A percentile compares a stretch with the other conserved stretches of the same genome.
phyloP scores from a whole-genome alignment of 805 yeast genomes.

The Yarrowia sp. region DNA sequence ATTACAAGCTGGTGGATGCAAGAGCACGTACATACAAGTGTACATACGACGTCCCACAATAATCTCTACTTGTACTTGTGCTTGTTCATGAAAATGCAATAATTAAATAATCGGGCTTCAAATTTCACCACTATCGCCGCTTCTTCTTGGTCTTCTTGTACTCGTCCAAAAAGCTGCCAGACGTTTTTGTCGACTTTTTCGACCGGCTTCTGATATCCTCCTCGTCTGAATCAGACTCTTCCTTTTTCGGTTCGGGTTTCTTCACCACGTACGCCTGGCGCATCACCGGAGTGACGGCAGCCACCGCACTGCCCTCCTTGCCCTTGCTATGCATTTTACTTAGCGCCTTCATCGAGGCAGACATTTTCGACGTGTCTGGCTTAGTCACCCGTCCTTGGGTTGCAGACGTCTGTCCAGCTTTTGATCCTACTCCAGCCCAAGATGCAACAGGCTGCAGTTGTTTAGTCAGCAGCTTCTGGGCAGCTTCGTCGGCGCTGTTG shows the following conservation, averaged over 20 bases:
- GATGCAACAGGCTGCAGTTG: slow-evolving; percentile 28
- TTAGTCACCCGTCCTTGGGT: slow-evolving; percentile 10
- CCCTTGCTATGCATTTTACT: slow-evolving; percentile 15
- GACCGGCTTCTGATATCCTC: slow-evolving; percentile 22
- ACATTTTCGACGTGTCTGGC: slow-evolving; percentile 22
- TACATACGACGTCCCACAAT: too few relatives aligned
- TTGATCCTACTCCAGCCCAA: slow-evolving; percentile 36
- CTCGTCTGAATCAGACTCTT: slow-evolving; percentile 29
- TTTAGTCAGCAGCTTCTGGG: slow-evolving; percentile 17
- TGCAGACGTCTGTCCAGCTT: slow-evolving; percentile 1
- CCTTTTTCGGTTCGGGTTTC: slow-evolving; percentile 1
- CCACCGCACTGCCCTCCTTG: background rate
- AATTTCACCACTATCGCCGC: slow-evolving; percentile 4
- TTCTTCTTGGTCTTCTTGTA: slow-evolving; percentile 35
- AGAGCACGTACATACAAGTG: too few relatives aligned
- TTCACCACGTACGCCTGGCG: slow-evolving; percentile 6
- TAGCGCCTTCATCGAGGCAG: slow-evolving; percentile 35
- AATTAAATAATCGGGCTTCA: slow-evolving; percentile 1
- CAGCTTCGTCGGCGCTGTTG: slow-evolving; percentile 5
- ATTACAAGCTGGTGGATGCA: too few relatives aligned
- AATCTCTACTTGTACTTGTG: too few relatives aligned
- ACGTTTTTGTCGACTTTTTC: slow-evolving; percentile 11
- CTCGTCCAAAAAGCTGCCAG: slow-evolving; percentile 29
- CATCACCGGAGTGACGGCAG: slow-evolving; percentile 18
- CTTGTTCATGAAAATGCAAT: background rate